phyloP scores from a whole-genome alignment of 768 basidiomycete species.

The Pholiota molesta region DNA sequence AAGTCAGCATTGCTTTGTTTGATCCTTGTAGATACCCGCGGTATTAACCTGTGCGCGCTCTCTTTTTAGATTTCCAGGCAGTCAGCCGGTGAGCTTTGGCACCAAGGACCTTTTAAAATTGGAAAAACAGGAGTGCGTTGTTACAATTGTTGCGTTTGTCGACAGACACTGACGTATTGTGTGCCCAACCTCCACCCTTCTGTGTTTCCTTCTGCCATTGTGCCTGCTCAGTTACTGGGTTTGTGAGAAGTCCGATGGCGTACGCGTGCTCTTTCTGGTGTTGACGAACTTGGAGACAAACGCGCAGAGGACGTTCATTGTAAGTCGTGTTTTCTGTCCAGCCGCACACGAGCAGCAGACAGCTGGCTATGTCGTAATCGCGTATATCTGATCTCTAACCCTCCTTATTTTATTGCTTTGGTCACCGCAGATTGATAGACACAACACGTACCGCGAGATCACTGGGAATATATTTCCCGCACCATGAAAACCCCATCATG shows the following conservation, averaged over 20 bases:
- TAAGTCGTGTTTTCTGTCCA: conserved; percentile 38
- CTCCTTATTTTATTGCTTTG: neutral
- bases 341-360: neutral
- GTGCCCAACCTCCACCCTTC: conserved; percentile 9
- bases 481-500: conserved; percentile 69
- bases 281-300: conserved; percentile 54
- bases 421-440: conserved; percentile 82
- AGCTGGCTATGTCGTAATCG: neutral
- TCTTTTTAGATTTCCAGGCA: conserved; percentile 82
- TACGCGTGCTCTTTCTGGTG: conserved; percentile 87
- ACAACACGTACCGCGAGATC: conserved; percentile 81
- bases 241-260: conserved; percentile 97
- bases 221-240: conserved; percentile 84
- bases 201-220: neutral
- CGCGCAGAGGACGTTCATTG: conserved; percentile 74
- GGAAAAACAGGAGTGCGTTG: conserved; percentile 79
- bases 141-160: neutral
- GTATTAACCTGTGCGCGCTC: conserved; percentile 16
- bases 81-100: conserved; percentile 93
- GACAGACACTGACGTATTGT: conserved; percentile 6
- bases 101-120: conserved; percentile 69
- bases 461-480: conserved; percentile 88
- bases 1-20: conserved; percentile 45
- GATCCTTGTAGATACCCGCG: conserved; percentile 10
- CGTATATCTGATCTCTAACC: neutral